phyloP scores from a whole-genome alignment of 73 alveolate species.

The Uronychia binucleata region DNA sequence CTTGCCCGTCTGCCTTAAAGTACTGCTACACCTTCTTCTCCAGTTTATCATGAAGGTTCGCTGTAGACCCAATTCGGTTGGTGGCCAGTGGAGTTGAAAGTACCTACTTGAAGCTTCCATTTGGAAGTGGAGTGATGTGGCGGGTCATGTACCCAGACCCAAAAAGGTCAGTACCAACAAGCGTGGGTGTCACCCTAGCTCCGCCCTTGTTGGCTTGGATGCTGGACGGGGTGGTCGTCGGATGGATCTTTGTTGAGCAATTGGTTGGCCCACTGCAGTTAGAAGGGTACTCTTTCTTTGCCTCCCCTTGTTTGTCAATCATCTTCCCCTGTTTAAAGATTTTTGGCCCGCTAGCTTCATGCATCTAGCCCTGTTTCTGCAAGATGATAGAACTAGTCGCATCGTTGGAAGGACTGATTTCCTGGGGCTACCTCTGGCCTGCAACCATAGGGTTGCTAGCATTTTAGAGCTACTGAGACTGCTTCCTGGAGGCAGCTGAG shows the following conservation, averaged over 20 bases:
- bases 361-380: no score
- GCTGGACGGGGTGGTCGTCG: not conserved
- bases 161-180: not conserved
- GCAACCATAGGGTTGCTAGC: no score
- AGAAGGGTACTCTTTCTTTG: not conserved
- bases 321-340: no score
- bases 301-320: not conserved
- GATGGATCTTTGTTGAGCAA: not conserved
- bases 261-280: not conserved
- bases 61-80: not conserved
- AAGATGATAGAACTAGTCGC: not conserved
- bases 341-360: no score
- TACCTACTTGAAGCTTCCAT: no score
- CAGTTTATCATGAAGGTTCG: not conserved
- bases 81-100: not conserved
- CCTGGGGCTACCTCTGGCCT: not conserved
- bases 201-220: not conserved
- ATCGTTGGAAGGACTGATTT: not conserved
- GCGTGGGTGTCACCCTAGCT: not conserved
- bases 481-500: constrained; percentile 3
- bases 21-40: no score
- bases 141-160: not conserved
- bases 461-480: not conserved
- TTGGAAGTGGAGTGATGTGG: not conserved
- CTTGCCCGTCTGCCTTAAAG: no score